These are phyloP conservation scores for Arxiozyma heterogenica DNA, from an alignment of 1,139 yeast genomes.

Conservation along the genomic window DNA sequence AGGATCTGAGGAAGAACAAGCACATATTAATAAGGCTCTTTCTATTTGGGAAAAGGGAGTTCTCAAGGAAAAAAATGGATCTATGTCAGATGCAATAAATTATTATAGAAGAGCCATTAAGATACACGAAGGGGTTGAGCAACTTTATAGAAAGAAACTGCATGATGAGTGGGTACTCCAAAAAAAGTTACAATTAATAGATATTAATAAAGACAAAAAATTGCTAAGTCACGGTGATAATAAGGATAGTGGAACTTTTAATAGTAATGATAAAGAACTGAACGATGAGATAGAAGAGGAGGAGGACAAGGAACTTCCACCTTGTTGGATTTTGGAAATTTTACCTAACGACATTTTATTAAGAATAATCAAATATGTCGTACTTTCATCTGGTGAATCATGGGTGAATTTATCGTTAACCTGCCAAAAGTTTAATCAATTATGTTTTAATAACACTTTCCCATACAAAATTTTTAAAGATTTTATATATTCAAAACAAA, in stretches of 20 bases:
- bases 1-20: neutral
- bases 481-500: conserved; percentile 49
- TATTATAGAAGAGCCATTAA: conserved; percentile 64
- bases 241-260: conserved; percentile 12
- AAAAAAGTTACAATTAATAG: conserved; percentile 13
- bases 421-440: conserved; percentile 51
- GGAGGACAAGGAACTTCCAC: conserved; percentile 29
- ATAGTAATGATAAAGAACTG: conserved; percentile 1
- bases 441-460: conserved; percentile 49
- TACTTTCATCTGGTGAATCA: conserved; percentile 46
- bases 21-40: conserved; percentile 38
- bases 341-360: conserved; percentile 61
- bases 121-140: conserved; percentile 59
- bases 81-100: conserved; percentile 71
- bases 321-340: conserved; percentile 47
- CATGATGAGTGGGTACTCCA: conserved; percentile 26
- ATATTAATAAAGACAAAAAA: conserved; percentile 2
- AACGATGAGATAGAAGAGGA: conserved; percentile 13
- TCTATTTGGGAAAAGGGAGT: conserved; percentile 61
- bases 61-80: conserved; percentile 62
- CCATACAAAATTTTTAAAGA: conserved; percentile 53
- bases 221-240: conserved; percentile 21
- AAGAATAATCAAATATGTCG: conserved; percentile 45
- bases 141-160: conserved; percentile 50
- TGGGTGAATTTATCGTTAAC: conserved; percentile 59